These are phyloP conservation scores for Trifolium fragiferum DNA, from an alignment of 306 rosid genomes.

Conservation along the genomic window DNA sequence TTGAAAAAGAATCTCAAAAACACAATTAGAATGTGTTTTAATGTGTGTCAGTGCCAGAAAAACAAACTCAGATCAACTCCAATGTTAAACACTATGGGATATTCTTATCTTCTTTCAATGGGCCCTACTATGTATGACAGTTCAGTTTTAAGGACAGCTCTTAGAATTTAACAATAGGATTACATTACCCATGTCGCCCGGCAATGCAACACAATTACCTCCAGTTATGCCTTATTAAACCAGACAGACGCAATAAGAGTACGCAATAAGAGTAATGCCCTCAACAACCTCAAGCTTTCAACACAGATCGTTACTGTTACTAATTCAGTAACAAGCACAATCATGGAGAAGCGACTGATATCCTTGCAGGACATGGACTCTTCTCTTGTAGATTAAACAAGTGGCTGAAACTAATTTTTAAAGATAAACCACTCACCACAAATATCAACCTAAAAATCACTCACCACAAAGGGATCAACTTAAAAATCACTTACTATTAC, in stretches of 20 bases:
- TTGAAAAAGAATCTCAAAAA: background rate
- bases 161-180: background rate
- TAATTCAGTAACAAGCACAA: background rate
- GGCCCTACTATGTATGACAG: no score
- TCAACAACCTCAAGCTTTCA: background rate
- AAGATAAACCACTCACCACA: background rate
- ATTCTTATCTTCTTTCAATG: no score
- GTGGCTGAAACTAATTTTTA: background rate
- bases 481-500: background rate
- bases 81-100: background rate
- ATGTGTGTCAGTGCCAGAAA: background rate
- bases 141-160: no score
- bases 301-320: background rate
- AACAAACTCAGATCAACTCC: background rate
- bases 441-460: background rate
- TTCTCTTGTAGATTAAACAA: background rate
- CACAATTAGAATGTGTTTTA: background rate
- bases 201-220: background rate
- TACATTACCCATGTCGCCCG: background rate
- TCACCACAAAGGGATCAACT: background rate
- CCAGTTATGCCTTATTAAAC: background rate
- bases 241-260: background rate
- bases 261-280: background rate
- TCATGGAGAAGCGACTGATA: background rate
- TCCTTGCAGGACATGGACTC: background rate